A percentile compares a stretch with the other conserved stretches of the same genome.
phyloP scores from a whole-genome alignment of 345 rosid genomes.

The Sisymbrium altissimum region DNA sequence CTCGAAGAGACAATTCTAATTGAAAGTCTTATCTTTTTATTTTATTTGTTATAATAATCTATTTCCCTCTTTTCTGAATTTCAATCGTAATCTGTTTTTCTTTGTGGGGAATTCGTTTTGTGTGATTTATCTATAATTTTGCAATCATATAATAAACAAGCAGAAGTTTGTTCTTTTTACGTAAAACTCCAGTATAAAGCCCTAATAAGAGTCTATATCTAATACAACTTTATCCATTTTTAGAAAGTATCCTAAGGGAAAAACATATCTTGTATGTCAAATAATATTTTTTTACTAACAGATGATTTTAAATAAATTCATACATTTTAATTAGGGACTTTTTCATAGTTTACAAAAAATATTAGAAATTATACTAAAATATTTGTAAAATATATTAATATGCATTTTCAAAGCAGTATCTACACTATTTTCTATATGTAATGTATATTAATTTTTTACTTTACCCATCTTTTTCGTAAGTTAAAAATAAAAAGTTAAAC shows the following conservation, averaged over 20 bases:
- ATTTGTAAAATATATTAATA: not conserved
- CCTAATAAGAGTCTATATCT: not conserved
- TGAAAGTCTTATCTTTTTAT: not conserved
- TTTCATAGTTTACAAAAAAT: not conserved
- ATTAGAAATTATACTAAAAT: not conserved
- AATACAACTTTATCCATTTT: not conserved
- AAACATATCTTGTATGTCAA: not conserved
- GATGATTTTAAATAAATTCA: not conserved
- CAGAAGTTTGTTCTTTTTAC: not conserved
- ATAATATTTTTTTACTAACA: not conserved
- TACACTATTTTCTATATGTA: not conserved
- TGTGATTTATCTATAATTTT: not conserved
- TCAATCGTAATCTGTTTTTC: not conserved
- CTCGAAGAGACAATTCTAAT: conserved; percentile 53
- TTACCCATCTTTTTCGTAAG: not conserved
- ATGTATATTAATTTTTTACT: not conserved
- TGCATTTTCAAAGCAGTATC: not conserved
- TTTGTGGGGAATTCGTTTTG: not conserved
- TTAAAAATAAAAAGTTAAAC: not conserved
- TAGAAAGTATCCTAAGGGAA: not conserved
- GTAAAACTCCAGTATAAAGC: not conserved
- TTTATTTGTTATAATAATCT: not conserved
- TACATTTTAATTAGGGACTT: not conserved
- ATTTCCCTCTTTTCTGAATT: not conserved
- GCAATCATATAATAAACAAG: not conserved